phyloP scores from a whole-genome alignment of 1,139 yeast species.

The Entelexis paramagnoliae region DNA sequence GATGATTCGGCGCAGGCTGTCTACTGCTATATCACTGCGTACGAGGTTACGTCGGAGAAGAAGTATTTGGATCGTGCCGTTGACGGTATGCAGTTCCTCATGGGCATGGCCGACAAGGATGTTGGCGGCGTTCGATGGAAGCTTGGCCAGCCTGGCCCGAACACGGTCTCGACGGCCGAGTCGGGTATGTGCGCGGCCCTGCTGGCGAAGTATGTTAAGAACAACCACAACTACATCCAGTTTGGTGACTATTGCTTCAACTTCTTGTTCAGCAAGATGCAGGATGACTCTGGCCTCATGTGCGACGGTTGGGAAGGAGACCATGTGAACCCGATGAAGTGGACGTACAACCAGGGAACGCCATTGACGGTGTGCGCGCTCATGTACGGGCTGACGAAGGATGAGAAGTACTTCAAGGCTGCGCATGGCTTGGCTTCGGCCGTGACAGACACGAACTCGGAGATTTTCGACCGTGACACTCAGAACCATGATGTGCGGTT shows the following conservation, averaged over 20 bases:
- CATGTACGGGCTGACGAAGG: conserved; percentile 45
- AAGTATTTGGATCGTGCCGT: conserved; percentile 47
- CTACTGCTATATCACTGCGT: conserved; percentile 55
- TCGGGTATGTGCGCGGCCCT: conserved; percentile 59
- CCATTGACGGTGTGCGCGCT: conserved; percentile 48
- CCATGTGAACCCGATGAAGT: conserved; percentile 40
- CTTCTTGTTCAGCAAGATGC: conserved; percentile 44
- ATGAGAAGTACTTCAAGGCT: conserved; percentile 45
- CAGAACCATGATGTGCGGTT: conserved; percentile 43
- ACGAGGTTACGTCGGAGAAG: conserved; percentile 54
- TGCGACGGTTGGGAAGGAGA: conserved; percentile 52
- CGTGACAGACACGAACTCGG: conserved; percentile 45
- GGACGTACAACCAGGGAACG: conserved; percentile 65
- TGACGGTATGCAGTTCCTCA: conserved; percentile 50
- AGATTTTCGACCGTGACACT: conserved; percentile 59
- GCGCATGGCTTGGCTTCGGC: conserved; percentile 55
- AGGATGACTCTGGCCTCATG: conserved; percentile 49
- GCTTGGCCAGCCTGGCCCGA: conserved; percentile 47
- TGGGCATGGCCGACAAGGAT: conserved; percentile 48
- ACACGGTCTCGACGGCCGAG: conserved; percentile 62
- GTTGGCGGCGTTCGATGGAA: conserved; percentile 64
- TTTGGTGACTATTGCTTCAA: conserved; percentile 48
- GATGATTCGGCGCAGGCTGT: conserved; percentile 74
- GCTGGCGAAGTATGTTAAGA: conserved; percentile 44
- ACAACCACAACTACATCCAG: conserved; percentile 39